Evolutionary conservation across 192 early-diverging fungal genomes (phyloP), one percentile per base, ranked within the genome.

Genomic region (Coemansia sp.): DNA sequence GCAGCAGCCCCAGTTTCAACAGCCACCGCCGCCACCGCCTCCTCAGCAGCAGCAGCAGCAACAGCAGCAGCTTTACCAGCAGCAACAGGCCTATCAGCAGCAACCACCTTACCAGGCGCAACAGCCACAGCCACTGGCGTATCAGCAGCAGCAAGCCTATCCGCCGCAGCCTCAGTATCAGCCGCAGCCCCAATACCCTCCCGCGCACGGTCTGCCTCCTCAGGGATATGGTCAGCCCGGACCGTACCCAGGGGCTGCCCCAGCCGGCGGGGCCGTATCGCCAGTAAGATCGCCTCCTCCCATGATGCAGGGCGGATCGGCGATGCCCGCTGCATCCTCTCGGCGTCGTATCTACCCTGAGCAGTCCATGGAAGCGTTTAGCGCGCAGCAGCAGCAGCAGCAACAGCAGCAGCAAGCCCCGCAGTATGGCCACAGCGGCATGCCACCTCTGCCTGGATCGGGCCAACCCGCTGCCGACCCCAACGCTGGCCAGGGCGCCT

Each of bases 281-380:
- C 64, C 52, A 28, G 53, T 18, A 57, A 38, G 48, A 18, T 65
- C 52, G 13, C 61, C 68, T 23, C 61, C 39, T 7, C 55, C 73
- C 6, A 13, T 55, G 23, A 39, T 59, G 34, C 61, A 26, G 23
- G 64, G 13, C 35, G 37, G 6, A 23, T 39, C 59, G 1, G 48
- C 61, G 21, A 47, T 53, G 23, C 28, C 60, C 11, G 38, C 67
- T 14, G 41, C 55, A n/a, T 70, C 59, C 12, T 60, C 70, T 16
- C 71, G 76, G 16, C 70, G 76, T 18, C 71, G 76, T n/a, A 36
- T 70, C 2, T 79, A 79, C 35, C 71, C 76, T 1, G 76, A 79
- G 28, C 76, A 79, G 55, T 59, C 68, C 12, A 59, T 71, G 11
- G 31, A 66, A 16, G 75, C 62, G 1, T 77, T 73, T 37, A 37